Evolutionary conservation across 176 grass and related monocot species (phyloP), one percentile per base, ranked within the genome.

Genomic region (Phoenix roebelenii): DNA sequence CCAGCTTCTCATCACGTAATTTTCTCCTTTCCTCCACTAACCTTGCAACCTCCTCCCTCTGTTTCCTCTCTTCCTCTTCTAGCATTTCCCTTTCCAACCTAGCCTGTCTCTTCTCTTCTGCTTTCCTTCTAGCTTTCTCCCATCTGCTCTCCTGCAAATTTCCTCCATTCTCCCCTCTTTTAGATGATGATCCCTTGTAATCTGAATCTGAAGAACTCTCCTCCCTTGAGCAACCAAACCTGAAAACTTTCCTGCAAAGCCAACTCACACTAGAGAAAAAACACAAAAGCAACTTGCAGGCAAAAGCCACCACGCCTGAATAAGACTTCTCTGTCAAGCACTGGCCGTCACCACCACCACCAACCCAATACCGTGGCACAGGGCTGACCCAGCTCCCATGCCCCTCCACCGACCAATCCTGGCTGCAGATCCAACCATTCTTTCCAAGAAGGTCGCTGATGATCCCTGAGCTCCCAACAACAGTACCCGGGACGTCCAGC

Each of bases 21-120:
- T 54, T 97, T 72, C 83, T 91, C 44, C 84, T 85, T 58, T 97
- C 92, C 65, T 97, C 87, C 48, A 97, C 92, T 5, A 97, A 57
- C 63, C 89, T 85, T 7, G 92, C 78, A 51, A 97, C 72, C 61
- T 97, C 92, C 72, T 88, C 92, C 4, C 92, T 76, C 17, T 97
- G 92, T 77, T 97, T 97, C 64, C 87, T 80, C 72, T 97, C 92
- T 57, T 97, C 92, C 79, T 91, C 87, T 76, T 97, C 92, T 12
- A 91, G 66, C 86, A 91, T 75, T 70, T 97, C 92, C 63, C 67
- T 97, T 78, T 97, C 92, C 72, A 97, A 67, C 49, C 87, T 82
- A 0, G 78, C 92, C 65, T 90, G 52, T 23, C 81, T 82, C 65
- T 91, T 97, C 72, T 95, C 91, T 72, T 95, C 86, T 3, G 91